Conservation (phyloP, 2,329 filamentous ascomycete genomes). For the Xylariaceae sp. region DNA sequence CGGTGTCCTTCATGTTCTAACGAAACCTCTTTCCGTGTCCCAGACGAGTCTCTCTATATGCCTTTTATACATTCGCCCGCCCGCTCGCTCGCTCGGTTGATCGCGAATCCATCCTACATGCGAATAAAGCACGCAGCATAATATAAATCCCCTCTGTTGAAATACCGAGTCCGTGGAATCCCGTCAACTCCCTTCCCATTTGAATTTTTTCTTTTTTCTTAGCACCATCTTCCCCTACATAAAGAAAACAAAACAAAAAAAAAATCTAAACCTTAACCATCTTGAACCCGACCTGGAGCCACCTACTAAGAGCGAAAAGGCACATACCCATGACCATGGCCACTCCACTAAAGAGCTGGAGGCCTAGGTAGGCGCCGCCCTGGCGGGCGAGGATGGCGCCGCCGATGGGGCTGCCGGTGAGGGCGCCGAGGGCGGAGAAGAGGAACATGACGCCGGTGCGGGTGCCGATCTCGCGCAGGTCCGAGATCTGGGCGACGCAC, state of each 20-base stretch:
- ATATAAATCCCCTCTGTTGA: too few species aligned
- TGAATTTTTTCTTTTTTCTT: too few species aligned
- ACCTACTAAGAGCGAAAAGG: slow-evolving; percentile 30
- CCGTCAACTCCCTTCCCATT: too few species aligned
- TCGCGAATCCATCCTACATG: too few species aligned
- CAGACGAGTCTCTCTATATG: too few species aligned
- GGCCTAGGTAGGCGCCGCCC: slow-evolving; percentile 56
- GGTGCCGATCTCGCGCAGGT: slow-evolving; percentile 70
- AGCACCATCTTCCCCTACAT: too few species aligned
- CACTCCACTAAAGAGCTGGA: slow-evolving; percentile 69
- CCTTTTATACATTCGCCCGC: too few species aligned
- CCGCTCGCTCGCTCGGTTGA: too few species aligned
- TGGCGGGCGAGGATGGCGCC: slow-evolving; percentile 60
- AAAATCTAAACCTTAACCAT: slow-evolving; percentile 19
- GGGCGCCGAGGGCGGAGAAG: slow-evolving; percentile 62
- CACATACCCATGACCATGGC: slow-evolving; percentile 38
- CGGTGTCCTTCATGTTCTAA: background rate
- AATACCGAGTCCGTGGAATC: too few species aligned
- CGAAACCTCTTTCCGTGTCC: too few species aligned
- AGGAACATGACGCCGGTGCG: slow-evolving; percentile 67
- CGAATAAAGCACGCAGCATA: too few species aligned
- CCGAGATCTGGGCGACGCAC: slow-evolving; percentile 70
- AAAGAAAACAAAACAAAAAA: background rate
- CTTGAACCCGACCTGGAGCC: slow-evolving; percentile 32
- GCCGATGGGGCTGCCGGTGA: slow-evolving; percentile 69